A percentile compares a stretch with the other conserved stretches of the same genome.
Evolutionary conservation across 2,329 filamentous ascomycete species (phyloP).

Genomic region (Colletotrichum truncatum): DNA sequence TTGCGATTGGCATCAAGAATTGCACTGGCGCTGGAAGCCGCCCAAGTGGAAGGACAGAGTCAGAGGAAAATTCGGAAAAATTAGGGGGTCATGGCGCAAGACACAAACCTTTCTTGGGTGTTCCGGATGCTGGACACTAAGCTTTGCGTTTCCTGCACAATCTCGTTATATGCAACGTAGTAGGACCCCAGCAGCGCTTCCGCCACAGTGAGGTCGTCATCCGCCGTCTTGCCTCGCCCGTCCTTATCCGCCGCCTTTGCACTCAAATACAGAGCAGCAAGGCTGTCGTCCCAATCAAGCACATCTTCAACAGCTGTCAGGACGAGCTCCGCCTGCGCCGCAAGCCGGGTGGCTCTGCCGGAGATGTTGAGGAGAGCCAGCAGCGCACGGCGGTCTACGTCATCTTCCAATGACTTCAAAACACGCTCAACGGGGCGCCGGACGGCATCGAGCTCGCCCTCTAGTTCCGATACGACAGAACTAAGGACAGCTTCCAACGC

Average conservation of each 20-base stretch:
- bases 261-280: conserved; percentile 93
- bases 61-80: neutral
- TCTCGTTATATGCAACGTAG: conserved; percentile 96
- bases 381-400: conserved; percentile 94
- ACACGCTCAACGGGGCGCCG: conserved; percentile 91
- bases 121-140: conserved; percentile 94
- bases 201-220: conserved; percentile 89
- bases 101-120: conserved; percentile 91
- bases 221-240: conserved; percentile 65
- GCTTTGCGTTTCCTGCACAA: conserved; percentile 95
- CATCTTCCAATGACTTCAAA: conserved; percentile 89
- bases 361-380: conserved; percentile 90
- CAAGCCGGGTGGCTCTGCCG: conserved; percentile 93
- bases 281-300: conserved; percentile 93
- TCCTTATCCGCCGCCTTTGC: conserved; percentile 81
- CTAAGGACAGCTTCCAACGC: conserved; percentile 94
- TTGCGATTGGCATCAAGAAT: conserved; percentile 98
- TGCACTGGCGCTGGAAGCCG: conserved; percentile 77
- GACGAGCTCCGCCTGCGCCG: conserved; percentile 94
- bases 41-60: conserved; percentile 33
- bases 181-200: conserved; percentile 97
- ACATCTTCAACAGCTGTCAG: conserved; percentile 94
- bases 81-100: neutral
- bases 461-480: conserved; percentile 88
- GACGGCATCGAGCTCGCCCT: conserved; percentile 93